Base-by-base conservation (phyloP, 2,329 filamentous ascomycete species). In the Phialophora macrospora region DNA sequence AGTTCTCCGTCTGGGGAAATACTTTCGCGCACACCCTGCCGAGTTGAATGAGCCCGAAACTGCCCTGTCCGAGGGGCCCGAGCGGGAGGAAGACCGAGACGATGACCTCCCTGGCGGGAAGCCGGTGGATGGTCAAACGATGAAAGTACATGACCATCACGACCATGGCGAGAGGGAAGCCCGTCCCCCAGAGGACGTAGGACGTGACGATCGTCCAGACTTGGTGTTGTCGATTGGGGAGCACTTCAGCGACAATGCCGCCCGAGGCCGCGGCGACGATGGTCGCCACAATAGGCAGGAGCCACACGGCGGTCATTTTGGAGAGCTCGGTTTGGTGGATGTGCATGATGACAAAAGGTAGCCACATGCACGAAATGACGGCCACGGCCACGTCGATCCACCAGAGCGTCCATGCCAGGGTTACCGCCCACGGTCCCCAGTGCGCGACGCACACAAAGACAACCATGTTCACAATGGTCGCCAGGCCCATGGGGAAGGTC, bases 61-160 rank as follows among this genome's bases (percentile, higher is more conserved):
- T 87, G 17, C 88, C 88, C 73, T 89, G 87, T 0, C 88, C 88
- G 0, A 90, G 77, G 0, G 88, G 88, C 0, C 89, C 88, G 0
- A 91, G 79, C 0, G 89, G 88, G 0, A 91, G 77, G 70, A 91
- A 89, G 6, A 87, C 84, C 1, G 85, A 88, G 9, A 90, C 87
- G 51, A 91, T 87, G 62, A 87, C 85, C 72, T 90, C 89, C 56
- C 84, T 81, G 1, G 87, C 84, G 0, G 88, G 88, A 14, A 91
- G 80, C 46, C 87, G 86, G 75, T 91, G 85, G 2, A 91, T 75
- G 3, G 85, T 87, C 9, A 92, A 80, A 11, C 89, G 86, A 65
- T 89, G 86, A 73, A 90, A 90, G 76, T 91, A 92, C 44, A 91
- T 83, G 11, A 85, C 86, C 28, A 91, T 78, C 22, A 90, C 83